Base-by-base conservation (phyloP, 2,329 filamentous ascomycete genomes). In the Epichloe sp. region DNA sequence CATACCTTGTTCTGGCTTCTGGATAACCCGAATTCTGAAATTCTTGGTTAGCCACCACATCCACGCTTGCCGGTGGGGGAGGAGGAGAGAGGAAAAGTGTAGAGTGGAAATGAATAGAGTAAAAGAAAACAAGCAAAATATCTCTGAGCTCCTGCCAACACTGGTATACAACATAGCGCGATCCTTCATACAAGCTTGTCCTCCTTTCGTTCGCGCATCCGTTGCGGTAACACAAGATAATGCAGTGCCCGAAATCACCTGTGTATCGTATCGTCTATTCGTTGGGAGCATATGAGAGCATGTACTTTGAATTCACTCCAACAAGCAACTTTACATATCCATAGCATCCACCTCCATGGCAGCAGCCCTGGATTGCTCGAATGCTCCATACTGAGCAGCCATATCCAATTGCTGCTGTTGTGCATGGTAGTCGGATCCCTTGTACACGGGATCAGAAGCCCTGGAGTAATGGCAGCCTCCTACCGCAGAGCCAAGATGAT, bases 401-500 rank as follows among this genome's bases (percentile, higher is more conserved):
- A 86, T 84, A 31, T 76, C 63, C 65, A 73, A 65, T 62, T 77
- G 63, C 63, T 72, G 67, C 63, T 77, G 72, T 59, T 75, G 74
- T 51, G 68, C 67, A 52, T 69, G 67, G 63, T 65, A 76, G 53
- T 67, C 73, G 0, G 65, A 57, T 5, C 64, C 62, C 49, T 65
- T 75, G 63, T 88, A 88, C n/a, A 83, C 83, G 0, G 85, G 85
- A 56, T 88, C 85, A 2, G 77, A 81, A 0, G 82, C 75, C 11
- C 71, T 71, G 15, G 68, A 75, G 66, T 83, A 83, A 19, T 57
- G 57, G 21, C 60, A 62, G 5, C 61, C 63, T 47, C 65, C 68
- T 5, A 69, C 60, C 3, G 69, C 62, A 7, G 65, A 64, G 19
- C 72, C 70, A 52, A 71, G 73, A 53, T 71, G 70, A 44, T 64